Percentiles rank a stretch among this genome's conserved stretches.
Conservation (phyloP, 306 rosid species). For the Oxytropis ochrocephala region DNA sequence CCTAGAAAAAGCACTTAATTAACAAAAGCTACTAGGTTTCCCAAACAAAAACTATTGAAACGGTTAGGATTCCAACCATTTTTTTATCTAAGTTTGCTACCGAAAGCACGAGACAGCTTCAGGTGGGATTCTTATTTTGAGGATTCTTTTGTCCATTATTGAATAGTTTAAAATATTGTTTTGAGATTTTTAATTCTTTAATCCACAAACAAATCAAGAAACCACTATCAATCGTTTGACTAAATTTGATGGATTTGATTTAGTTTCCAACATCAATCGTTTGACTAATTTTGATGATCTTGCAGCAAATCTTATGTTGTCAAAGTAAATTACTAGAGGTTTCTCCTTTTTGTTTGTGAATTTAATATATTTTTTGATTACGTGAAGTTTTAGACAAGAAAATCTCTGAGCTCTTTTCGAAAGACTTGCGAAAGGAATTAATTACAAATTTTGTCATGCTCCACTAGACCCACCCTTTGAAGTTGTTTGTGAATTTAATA, state of each 20-base stretch:
- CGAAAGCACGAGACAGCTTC: neutral
- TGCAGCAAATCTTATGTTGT: neutral
- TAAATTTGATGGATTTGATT: neutral
- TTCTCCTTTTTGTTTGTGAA: neutral
- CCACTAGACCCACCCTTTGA: too few relatives aligned
- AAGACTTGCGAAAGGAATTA: too few relatives aligned
- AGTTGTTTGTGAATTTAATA: too few relatives aligned
- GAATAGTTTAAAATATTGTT: constrained; percentile 2
- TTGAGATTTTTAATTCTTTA: neutral
- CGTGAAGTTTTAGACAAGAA: too few relatives aligned
- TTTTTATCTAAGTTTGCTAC: neutral
- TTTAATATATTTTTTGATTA: too few relatives aligned
- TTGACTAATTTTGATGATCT: neutral
- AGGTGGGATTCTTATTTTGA: constrained; percentile 9
- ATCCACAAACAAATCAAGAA: neutral
- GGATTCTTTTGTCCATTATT: constrained; percentile 8
- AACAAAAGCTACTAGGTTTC: neutral
- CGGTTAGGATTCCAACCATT: constrained; percentile 1
- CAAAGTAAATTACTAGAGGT: neutral
- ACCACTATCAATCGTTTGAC: neutral
- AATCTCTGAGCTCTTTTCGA: too few relatives aligned
- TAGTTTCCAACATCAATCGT: neutral
- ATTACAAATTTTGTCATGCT: too few relatives aligned
- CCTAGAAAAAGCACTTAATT: too few relatives aligned
- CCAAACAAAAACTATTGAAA: neutral